phyloP scores from a whole-genome alignment of 1,139 yeast species.

The Diutina ranongensis region DNA sequence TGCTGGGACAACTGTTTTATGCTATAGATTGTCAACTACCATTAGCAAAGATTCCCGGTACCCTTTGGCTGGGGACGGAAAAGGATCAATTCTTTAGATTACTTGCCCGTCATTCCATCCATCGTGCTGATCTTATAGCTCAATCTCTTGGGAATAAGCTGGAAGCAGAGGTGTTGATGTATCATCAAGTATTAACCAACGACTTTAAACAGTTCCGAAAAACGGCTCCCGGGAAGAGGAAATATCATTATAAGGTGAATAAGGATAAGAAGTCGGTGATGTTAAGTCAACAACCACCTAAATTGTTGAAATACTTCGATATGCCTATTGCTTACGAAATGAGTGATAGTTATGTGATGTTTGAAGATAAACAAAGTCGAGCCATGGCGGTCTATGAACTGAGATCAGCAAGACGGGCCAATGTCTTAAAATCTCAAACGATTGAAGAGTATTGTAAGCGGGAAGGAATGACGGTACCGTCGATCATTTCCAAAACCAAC shows the following conservation, averaged over 20 bases:
- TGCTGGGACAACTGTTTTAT: neutral
- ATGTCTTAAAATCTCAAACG: neutral
- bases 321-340: slow-evolving; percentile 5
- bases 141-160: neutral
- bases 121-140: neutral
- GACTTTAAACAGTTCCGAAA: neutral
- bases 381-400: neutral
- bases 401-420: neutral
- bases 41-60: neutral
- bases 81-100: neutral
- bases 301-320: neutral
- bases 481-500: neutral
- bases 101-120: neutral
- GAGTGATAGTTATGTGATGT: neutral
- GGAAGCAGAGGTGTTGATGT: neutral
- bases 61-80: neutral
- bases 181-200: neutral
- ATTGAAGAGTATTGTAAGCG: neutral
- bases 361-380: slow-evolving; percentile 1
- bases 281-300: neutral
- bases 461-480: neutral
- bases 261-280: neutral
- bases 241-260: neutral
- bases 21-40: neutral
- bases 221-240: neutral